These are phyloP conservation scores for Ceratocystis smalleyi DNA, from an alignment of 2,329 filamentous ascomycete species.

Conservation along the genomic window DNA sequence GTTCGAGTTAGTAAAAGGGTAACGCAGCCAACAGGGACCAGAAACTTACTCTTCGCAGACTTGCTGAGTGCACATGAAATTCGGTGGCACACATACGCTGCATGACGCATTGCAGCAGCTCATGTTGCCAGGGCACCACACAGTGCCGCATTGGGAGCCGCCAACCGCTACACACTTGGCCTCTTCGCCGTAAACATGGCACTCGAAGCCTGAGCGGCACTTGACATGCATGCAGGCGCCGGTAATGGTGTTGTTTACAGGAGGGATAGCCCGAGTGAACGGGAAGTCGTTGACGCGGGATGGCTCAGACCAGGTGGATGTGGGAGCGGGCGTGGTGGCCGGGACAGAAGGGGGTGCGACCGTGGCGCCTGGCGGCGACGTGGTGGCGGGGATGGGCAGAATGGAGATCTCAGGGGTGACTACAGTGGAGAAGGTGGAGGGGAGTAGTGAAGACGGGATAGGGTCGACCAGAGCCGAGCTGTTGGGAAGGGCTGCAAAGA, in stretches of 20 bases:
- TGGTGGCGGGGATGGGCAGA: background rate
- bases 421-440: background rate
- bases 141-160: conserved; percentile 12
- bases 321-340: background rate
- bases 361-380: background rate
- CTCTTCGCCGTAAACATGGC: conserved; percentile 11
- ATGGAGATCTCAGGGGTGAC: background rate
- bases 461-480: background rate
- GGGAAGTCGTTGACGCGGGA: conserved; percentile 14
- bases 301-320: conserved; percentile 10
- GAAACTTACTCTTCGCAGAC: conserved; percentile 1
- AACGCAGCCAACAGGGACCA: background rate
- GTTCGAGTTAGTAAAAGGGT: background rate
- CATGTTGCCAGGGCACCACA: conserved; percentile 15
- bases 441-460: background rate
- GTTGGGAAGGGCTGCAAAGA: conserved; percentile 4
- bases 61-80: background rate
- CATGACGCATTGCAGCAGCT: conserved; percentile 13
- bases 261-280: conserved; percentile 5
- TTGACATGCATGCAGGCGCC: conserved; percentile 10
- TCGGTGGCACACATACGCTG: conserved; percentile 12
- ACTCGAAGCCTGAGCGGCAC: conserved; percentile 15
- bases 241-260: conserved; percentile 14
- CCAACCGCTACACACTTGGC: conserved; percentile 12
- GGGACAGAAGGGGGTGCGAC: background rate